Evolutionary conservation across 208 protist genomes (phyloP).

Genomic region (Wallacemonas collosoma): DNA sequence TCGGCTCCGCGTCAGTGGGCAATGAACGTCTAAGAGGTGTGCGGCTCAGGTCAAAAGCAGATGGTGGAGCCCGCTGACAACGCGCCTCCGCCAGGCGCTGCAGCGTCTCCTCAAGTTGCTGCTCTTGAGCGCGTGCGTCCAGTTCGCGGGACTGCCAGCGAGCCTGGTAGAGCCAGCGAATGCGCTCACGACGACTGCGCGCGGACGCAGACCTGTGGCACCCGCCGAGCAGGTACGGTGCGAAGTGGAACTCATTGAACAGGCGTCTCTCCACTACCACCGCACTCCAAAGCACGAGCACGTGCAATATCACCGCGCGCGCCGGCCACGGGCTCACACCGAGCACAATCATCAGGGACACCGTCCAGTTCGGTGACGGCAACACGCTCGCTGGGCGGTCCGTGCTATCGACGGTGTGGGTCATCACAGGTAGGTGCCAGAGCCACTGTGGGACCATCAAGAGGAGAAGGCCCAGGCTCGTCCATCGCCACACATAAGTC

Average conservation of each 20-base stretch:
- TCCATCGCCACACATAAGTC: conserved; percentile 22
- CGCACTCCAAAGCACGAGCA: conserved; percentile 20
- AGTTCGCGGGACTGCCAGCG: not conserved
- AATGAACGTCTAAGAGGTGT: not conserved
- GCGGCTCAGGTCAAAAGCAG: not conserved
- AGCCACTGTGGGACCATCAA: conserved; percentile 23
- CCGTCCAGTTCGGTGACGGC: not conserved
- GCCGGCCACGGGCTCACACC: conserved; percentile 23
- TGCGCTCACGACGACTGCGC: conserved; percentile 9
- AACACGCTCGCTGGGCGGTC: too few relatives aligned
- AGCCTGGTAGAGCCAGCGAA: conserved; percentile 17
- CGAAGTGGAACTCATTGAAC: conserved; percentile 38
- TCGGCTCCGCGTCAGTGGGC: not conserved
- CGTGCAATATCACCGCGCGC: conserved; percentile 11
- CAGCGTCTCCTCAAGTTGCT: conserved; percentile 22
- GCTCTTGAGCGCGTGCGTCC: conserved; percentile 16
- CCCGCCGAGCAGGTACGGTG: conserved; percentile 22
- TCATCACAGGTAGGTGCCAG: conserved; percentile 15
- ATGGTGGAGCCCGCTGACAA: not conserved
- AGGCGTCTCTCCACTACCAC: conserved; percentile 25
- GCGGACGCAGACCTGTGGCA: conserved; percentile 17
- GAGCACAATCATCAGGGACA: not conserved
- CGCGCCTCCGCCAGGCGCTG: conserved; percentile 19
- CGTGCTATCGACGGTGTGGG: not conserved
- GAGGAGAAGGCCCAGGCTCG: conserved; percentile 18